These are phyloP conservation scores for Fusarium denticulatum DNA, from an alignment of 2,329 filamentous ascomycete species.

Conservation along the genomic window DNA sequence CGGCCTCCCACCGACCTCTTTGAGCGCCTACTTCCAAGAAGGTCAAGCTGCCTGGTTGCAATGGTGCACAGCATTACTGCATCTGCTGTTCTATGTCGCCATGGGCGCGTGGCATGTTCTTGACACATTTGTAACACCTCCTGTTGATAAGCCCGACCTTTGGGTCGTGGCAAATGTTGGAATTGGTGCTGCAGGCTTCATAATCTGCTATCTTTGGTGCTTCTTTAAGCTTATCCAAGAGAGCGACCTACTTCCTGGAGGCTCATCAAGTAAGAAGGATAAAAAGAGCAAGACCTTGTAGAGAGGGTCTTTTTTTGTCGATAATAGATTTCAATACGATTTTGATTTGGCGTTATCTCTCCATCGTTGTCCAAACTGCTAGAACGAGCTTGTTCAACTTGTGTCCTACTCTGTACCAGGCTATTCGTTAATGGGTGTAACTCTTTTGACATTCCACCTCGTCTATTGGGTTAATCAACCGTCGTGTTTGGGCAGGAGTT, in stretches of 20 bases:
- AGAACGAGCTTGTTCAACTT: neutral
- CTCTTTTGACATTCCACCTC: neutral
- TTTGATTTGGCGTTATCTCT: neutral
- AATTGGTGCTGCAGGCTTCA: conserved; percentile 85
- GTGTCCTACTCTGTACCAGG: neutral
- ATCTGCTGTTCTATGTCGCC: conserved; percentile 77
- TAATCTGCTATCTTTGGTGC: conserved; percentile 92
- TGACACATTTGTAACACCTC: conserved; percentile 75
- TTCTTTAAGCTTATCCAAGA: conserved; percentile 73
- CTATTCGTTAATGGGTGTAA: neutral
- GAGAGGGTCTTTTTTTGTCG: neutral
- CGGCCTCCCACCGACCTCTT: conserved; percentile 81
- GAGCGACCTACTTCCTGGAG: conserved; percentile 61
- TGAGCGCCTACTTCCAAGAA: conserved; percentile 72
- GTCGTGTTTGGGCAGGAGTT: too few species aligned
- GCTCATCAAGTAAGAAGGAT: conserved; percentile 41
- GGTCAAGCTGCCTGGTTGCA: conserved; percentile 47
- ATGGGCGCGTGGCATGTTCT: conserved; percentile 86
- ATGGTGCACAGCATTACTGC: conserved; percentile 73
- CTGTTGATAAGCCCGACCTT: conserved; percentile 83
- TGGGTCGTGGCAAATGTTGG: conserved; percentile 94
- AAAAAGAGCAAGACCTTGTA: conserved; percentile 48
- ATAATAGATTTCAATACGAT: neutral
- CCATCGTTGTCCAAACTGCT: too few species aligned
- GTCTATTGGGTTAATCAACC: too few species aligned